Conservation (phyloP, 345 rosid species). For the Euphorbia pulcherrima region DNA sequence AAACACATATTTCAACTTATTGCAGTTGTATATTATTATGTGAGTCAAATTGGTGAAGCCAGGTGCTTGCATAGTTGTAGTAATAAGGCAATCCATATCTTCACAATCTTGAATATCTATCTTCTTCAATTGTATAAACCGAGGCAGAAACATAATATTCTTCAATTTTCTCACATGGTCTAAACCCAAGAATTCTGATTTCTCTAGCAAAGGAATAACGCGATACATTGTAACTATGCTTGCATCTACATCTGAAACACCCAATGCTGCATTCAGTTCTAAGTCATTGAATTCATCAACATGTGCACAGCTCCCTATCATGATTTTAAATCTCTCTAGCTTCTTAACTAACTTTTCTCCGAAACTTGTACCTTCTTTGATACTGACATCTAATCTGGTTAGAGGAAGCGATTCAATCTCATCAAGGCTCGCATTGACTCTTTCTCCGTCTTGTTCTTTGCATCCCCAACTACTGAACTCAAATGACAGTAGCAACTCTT, state of each 20-base stretch:
- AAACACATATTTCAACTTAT: not conserved
- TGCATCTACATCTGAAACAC: not conserved
- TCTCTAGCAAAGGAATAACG: not conserved
- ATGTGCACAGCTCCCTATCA: not conserved
- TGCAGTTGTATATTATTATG: not conserved
- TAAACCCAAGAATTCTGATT: not conserved
- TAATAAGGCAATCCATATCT: not conserved
- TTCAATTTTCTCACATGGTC: not conserved
- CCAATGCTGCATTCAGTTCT: not conserved
- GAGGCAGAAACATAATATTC: not conserved
- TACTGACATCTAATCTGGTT: constrained; percentile 2
- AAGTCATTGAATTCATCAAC: too few relatives aligned
- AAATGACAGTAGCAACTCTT: not conserved
- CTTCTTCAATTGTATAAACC: not conserved
- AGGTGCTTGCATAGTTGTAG: not conserved
- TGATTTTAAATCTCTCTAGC: not conserved
- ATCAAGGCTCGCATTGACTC: not conserved
- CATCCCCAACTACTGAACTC: not conserved
- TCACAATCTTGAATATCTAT: not conserved
- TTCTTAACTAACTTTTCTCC: not conserved
- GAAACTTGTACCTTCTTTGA: not conserved
- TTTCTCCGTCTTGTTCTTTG: not conserved
- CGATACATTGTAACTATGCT: not conserved
- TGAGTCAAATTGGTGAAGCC: not conserved
- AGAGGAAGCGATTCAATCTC: not conserved